phyloP scores from a whole-genome alignment of 345 rosid species.

The Brassica carinata region DNA sequence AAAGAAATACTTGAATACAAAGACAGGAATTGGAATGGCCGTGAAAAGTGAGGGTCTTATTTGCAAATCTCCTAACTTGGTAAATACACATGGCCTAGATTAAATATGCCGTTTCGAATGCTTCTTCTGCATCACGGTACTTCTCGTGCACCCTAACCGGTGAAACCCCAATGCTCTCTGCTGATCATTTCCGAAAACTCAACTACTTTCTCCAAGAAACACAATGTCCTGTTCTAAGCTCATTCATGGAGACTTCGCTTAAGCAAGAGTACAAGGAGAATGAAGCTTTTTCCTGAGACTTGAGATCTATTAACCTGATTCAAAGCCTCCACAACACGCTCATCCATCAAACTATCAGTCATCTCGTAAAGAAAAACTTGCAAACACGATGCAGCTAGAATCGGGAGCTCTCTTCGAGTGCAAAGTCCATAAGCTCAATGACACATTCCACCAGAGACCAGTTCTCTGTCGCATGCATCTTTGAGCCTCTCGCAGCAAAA shows the following conservation, averaged over 20 bases:
- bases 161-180: conserved; percentile 85
- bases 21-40: no score
- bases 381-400: conserved; percentile 86
- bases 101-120: conserved; percentile 55
- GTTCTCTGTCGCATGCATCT: conserved; percentile 85
- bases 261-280: conserved; percentile 77
- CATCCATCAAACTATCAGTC: conserved; percentile 77
- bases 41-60: no score
- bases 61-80: no score
- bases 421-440: conserved; percentile 86
- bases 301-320: conserved; percentile 53
- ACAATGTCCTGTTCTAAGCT: conserved; percentile 66
- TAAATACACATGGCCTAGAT: no score
- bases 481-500: conserved; percentile 91
- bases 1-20: no score
- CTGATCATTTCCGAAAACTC: conserved; percentile 69
- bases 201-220: conserved; percentile 63
- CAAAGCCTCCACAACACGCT: conserved; percentile 67
- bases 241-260: conserved; percentile 76
- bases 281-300: conserved; percentile 66
- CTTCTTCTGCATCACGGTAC: conserved; percentile 70
- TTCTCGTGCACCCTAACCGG: conserved; percentile 89
- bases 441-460: conserved; percentile 80
- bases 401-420: conserved; percentile 70
- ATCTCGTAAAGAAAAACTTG: conserved; percentile 72